Evolutionary conservation across 345 rosid genomes (phyloP), one percentile per base, ranked within the genome.

Genomic region (Reutealis trisperma): DNA sequence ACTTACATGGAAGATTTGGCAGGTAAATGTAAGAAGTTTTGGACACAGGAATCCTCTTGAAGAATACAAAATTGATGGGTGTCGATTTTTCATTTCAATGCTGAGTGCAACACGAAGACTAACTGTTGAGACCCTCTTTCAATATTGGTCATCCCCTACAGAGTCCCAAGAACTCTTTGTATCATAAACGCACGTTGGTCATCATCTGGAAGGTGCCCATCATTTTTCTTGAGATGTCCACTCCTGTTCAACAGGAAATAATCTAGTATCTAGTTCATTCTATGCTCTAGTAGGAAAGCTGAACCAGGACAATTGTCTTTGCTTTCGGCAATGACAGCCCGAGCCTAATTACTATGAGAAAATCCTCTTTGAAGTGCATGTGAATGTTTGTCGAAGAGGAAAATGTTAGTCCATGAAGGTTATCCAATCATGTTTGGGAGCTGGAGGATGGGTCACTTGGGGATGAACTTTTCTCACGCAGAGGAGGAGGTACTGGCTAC

Each of bases 11-110:
- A 67, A 72, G 51, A 30, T 74, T 58, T 84, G 32, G 74, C 83
- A 94, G 98, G 97, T 94, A 62, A 91, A 93, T 68, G 97, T 93
- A 6, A 82, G 98, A 88, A 91, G 98, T 84, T 94, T 94, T 76
- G 98, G 97, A 59, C 97, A 93, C 83, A 88, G 98, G 75, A 93
- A 94, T 85, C 98, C 98, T 82, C 98, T 93, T 5, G 98, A 94
- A 87, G 98, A 94, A 80, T 94, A 94, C 84, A 94, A 94, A 85
- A 94, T 94, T 52, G 98, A 94, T 60, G 98, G 98, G 25, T 93
- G 94, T 75, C 88, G 97, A 22, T 94, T 93, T 86, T 94, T 94
- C 87, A 94, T 94, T 86, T 93, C 97, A 57, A 94, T 94, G 98
- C 89, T 94, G 42, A 91, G 97, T 68, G 95, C 97, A 67, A 93